phyloP scores from a whole-genome alignment of 2,329 filamentous ascomycete species.

The Chalaropsis ovoidea region DNA sequence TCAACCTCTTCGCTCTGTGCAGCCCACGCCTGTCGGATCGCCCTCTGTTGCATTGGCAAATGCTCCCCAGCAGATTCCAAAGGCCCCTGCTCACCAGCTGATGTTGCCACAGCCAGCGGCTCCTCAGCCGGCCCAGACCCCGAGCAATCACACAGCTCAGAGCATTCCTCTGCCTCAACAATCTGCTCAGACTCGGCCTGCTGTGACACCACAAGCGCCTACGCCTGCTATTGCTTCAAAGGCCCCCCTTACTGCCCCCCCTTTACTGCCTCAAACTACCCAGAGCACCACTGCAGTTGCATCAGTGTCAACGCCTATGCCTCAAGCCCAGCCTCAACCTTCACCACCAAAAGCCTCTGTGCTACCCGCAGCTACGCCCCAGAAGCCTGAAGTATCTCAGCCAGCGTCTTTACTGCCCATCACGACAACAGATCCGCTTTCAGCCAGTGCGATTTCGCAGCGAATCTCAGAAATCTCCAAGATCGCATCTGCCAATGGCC shows the following conservation, averaged over 20 bases:
- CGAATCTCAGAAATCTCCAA: constrained; percentile 22
- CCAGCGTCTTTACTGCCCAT: constrained; percentile 1
- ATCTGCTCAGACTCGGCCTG: constrained; percentile 3
- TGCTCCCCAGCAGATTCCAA: constrained; percentile 8
- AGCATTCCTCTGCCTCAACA: constrained; percentile 11
- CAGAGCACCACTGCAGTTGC: not conserved
- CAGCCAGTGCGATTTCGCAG: constrained; percentile 23
- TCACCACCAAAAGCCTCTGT: constrained; percentile 8
- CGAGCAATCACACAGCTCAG: not conserved
- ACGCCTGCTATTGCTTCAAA: not conserved
- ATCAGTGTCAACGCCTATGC: not conserved
- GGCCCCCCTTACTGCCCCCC: not conserved
- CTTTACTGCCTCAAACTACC: constrained; percentile 13
- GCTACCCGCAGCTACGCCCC: not conserved
- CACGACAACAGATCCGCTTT: constrained; percentile 19
- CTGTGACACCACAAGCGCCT: not conserved
- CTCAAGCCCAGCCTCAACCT: not conserved
- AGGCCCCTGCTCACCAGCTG: constrained; percentile 13
- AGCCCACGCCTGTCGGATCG: not conserved
- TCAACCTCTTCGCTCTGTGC: not conserved
- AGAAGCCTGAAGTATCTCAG: not conserved
- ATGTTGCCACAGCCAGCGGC: constrained; percentile 16
- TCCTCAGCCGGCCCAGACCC: not conserved
- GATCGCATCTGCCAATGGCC: constrained; percentile 27
- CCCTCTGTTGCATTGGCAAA: not conserved